Conservation (phyloP, 2,329 filamentous ascomycete genomes). For the Sporothrix brunneoviolacea region DNA sequence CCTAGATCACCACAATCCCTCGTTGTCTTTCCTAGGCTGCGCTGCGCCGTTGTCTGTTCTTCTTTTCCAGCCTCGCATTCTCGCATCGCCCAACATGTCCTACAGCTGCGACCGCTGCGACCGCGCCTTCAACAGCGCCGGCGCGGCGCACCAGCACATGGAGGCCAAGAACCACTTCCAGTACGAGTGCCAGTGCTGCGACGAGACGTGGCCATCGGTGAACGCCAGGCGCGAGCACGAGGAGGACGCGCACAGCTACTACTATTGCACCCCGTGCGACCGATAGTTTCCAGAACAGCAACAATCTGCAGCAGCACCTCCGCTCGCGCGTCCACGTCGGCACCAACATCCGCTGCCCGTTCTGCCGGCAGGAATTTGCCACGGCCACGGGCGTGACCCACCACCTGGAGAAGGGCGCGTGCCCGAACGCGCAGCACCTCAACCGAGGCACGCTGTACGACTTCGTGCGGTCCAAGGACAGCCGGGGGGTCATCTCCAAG, state of each 20-base stretch:
- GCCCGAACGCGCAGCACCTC: constrained; percentile 36
- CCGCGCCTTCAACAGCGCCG: background rate
- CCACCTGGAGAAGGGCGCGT: constrained; percentile 51
- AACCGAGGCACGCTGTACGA: constrained; percentile 43
- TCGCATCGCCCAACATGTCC: background rate
- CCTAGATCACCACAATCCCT: too few relatives aligned
- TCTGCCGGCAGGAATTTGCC: constrained; percentile 40
- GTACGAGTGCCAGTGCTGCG: constrained; percentile 6
- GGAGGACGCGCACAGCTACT: background rate
- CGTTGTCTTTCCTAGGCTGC: background rate
- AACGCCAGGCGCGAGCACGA: background rate
- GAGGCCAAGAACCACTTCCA: constrained; percentile 10
- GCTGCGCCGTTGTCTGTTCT: background rate
- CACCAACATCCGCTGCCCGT: constrained; percentile 43
- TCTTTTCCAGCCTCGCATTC: background rate
- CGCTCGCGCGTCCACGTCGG: constrained; percentile 44
- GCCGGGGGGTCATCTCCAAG: constrained; percentile 42
- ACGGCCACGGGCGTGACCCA: constrained; percentile 48
- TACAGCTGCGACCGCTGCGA: background rate
- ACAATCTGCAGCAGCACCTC: background rate
- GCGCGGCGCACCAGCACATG: constrained; percentile 3
- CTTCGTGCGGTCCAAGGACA: constrained; percentile 40
- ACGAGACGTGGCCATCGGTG: constrained; percentile 4
- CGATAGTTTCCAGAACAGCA: background rate
- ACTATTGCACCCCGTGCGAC: background rate